Evolutionary conservation across 768 basidiomycete species (phyloP).

Genomic region (Nevesoporus exiguus): DNA sequence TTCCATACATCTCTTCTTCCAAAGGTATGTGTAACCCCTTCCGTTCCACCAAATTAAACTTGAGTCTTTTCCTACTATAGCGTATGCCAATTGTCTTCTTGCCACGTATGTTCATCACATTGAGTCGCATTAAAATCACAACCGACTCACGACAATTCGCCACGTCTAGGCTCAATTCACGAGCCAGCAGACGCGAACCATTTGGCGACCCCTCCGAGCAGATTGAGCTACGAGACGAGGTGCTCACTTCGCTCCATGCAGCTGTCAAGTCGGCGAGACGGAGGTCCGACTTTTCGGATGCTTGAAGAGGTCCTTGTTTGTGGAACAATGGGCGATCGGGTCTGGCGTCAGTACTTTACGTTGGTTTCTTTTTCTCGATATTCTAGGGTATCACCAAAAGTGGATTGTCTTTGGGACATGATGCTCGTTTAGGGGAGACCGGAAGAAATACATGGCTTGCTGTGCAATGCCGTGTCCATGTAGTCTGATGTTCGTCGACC

Average conservation of each 20-base stretch:
- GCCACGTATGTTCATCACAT: not conserved
- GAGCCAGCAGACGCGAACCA: not conserved
- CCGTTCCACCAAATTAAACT: not conserved
- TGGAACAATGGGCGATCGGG: no score
- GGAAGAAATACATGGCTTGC: no score
- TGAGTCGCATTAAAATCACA: not conserved
- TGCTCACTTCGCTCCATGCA: not conserved
- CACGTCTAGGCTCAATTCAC: not conserved
- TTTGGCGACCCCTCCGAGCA: not conserved
- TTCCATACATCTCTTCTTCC: conserved; percentile 1
- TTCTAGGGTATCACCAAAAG: no score
- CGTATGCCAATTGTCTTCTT: not conserved
- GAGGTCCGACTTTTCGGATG: no score
- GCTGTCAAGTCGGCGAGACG: not conserved
- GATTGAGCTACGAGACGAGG: not conserved
- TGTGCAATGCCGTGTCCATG: no score
- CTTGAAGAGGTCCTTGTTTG: no score
- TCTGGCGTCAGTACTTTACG: no score
- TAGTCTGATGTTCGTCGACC: no score
- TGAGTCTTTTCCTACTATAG: not conserved
- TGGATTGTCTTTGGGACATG: no score
- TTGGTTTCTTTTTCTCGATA: no score
- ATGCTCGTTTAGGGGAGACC: no score
- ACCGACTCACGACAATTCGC: not conserved
- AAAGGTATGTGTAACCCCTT: not conserved